Evolutionary conservation across 768 basidiomycete species (phyloP).

Genomic region (Polyporus arcularius): DNA sequence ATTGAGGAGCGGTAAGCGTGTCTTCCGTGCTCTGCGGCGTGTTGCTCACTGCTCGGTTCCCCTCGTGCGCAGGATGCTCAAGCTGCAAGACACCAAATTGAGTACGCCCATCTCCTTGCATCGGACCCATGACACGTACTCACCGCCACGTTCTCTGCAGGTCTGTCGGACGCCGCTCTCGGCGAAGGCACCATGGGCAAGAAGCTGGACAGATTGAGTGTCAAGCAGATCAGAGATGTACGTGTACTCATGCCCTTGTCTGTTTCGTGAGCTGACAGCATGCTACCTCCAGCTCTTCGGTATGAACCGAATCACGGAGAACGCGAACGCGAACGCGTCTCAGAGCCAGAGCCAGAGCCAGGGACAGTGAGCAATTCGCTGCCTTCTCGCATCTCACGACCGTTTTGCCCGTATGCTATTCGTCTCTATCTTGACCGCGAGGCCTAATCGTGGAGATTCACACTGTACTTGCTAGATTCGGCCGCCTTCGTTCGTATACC

Average conservation of each 20-base stretch:
- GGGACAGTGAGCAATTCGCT: neutral
- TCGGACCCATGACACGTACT: neutral
- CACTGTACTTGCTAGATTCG: too few relatives aligned
- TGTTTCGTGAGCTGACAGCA: neutral
- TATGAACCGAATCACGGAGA: slow-evolving; percentile 9
- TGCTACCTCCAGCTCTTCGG: slow-evolving; percentile 14
- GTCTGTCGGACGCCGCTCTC: slow-evolving; percentile 67
- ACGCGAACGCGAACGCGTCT: neutral
- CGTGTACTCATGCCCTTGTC: slow-evolving; percentile 19
- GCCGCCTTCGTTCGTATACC: too few relatives aligned
- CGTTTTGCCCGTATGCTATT: too few relatives aligned
- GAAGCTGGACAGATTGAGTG: slow-evolving; percentile 64
- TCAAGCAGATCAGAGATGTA: slow-evolving; percentile 68
- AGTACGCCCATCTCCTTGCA: slow-evolving; percentile 34
- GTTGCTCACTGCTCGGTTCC: neutral
- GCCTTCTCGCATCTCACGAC: too few relatives aligned
- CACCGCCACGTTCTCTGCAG: slow-evolving; percentile 19
- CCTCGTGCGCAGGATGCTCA: slow-evolving; percentile 53
- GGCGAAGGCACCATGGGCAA: slow-evolving; percentile 61
- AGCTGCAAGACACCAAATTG: slow-evolving; percentile 67
- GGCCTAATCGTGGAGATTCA: too few relatives aligned
- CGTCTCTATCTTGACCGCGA: too few relatives aligned
- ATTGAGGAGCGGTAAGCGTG: slow-evolving; percentile 69
- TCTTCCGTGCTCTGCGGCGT: neutral
- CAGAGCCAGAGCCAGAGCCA: neutral